Percentiles rank a stretch among this genome's conserved stretches.
Conservation (phyloP, 306 rosid species). For the Prunus dulcis region DNA sequence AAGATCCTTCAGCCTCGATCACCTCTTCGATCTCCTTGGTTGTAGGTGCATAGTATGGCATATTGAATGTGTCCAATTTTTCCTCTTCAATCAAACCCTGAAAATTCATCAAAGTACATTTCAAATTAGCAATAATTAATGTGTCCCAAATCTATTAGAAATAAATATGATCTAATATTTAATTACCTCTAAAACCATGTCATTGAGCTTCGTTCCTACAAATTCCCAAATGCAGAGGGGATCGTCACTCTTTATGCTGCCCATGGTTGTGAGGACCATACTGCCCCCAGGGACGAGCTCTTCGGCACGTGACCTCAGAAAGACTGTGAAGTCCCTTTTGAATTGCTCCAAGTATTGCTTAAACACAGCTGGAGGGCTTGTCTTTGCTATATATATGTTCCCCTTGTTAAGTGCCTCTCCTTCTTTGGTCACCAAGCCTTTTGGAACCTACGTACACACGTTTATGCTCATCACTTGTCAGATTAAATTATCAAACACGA, state of each 20-base stretch:
- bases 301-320: conserved; percentile 33
- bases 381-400: conserved; percentile 11
- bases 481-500: too few relatives aligned
- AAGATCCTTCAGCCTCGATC: conserved; percentile 37
- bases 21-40: conserved; percentile 30
- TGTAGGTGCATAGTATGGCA: conserved; percentile 36
- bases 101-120: background rate
- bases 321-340: conserved; percentile 27
- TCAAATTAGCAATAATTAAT: too few relatives aligned
- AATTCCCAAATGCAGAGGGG: conserved; percentile 6
- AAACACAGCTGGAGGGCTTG: conserved; percentile 19
- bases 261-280: conserved; percentile 37
- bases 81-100: conserved; percentile 33
- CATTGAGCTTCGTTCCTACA: conserved; percentile 31
- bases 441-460: conserved; percentile 13
- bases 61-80: conserved; percentile 30
- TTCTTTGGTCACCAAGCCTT: background rate
- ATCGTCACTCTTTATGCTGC: conserved; percentile 17
- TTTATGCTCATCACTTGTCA: too few relatives aligned
- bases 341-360: conserved; percentile 33
- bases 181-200: conserved; percentile 42
- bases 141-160: background rate
- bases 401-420: conserved; percentile 23
- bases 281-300: conserved; percentile 35
- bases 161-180: too few relatives aligned